Evolutionary conservation across 2,329 filamentous ascomycete species (phyloP).

Genomic region (Alternaria infectoria): DNA sequence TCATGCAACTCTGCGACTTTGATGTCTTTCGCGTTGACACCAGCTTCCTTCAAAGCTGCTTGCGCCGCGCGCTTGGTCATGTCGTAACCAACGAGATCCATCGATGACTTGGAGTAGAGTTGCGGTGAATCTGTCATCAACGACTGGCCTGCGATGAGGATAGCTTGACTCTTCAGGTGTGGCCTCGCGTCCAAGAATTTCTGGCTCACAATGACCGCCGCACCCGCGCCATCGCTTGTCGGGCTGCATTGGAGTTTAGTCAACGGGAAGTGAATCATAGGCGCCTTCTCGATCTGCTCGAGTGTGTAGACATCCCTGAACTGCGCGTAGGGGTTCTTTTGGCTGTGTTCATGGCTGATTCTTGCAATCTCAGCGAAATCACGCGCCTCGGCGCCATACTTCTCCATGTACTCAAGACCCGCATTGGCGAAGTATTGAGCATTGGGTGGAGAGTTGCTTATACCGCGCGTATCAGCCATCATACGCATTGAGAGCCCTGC

Average conservation of each 20-base stretch:
- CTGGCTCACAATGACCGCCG: conserved; percentile 86
- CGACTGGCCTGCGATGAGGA: conserved; percentile 85
- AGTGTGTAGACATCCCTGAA: conserved; percentile 89
- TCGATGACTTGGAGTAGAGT: conserved; percentile 78
- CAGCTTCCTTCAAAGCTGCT: conserved; percentile 74
- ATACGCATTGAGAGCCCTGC: conserved; percentile 69
- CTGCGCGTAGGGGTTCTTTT: conserved; percentile 91
- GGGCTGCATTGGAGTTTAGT: conserved; percentile 97
- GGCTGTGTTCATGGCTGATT: conserved; percentile 88
- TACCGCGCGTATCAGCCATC: conserved; percentile 80
- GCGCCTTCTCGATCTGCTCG: conserved; percentile 76
- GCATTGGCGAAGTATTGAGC: conserved; percentile 96
- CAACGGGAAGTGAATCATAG: conserved; percentile 81
- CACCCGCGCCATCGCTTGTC: conserved; percentile 88
- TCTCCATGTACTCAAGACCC: conserved; percentile 91
- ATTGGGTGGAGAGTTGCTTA: conserved; percentile 79
- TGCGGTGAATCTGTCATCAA: conserved; percentile 80
- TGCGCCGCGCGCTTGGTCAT: conserved; percentile 78
- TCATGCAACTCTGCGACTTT: conserved; percentile 92
- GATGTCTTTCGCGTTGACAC: conserved; percentile 69
- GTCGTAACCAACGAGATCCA: conserved; percentile 87
- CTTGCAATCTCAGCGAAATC: conserved; percentile 95
- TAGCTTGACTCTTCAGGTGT: conserved; percentile 77
- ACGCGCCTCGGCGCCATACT: conserved; percentile 80
- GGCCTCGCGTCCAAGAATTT: conserved; percentile 84